Evolutionary conservation across 2,329 filamentous ascomycete genomes (phyloP), one percentile per base, ranked within the genome.

Genomic region (Xylariaceae sp.): DNA sequence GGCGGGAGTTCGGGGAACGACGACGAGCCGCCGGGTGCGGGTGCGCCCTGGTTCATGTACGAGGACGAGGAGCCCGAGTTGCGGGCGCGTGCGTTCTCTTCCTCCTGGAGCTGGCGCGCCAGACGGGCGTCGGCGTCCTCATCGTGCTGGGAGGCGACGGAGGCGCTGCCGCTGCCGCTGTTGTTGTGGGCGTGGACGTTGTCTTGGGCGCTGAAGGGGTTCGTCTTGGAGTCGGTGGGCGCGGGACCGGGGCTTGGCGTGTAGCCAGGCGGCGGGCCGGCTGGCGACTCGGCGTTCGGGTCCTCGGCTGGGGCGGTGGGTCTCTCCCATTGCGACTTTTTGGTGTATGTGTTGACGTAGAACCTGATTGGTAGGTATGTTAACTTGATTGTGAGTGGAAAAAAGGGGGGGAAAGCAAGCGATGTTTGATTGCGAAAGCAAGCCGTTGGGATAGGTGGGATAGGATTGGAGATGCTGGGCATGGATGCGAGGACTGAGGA

Each of bases 321-420:
- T 66, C 85, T 88, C 3, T 96, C 89, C 92, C 92, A 97, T 81
- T 93, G 89, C 4, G 92, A 96, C 71, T 88, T 82, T 70, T 94
- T 94, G 65, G 92, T 96, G 74, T 87, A 84, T 62, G 89, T 84
- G 77, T 97, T 94, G 61, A 96, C 89, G 77, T 89, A 97, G 82
- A 94, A 96, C 88, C 88, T 91, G 50, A 23, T 9, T 17, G 10
- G 41, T 53, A n/a, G 6, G 50, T 13, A 13, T 10, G 37, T 48
- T 41, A 18, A 10, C 57, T 60, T 54, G 58, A 58, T 51, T 48
- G 47, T 15, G 56, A 13, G 51, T 7, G 34, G 34, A 18, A 5
- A 30, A 30, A 30, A 17, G 11, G 48, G 6, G 10, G 5, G 13
- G 47, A 35, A 48, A 39, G 4, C n/a, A 15, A 4, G 13, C 17